Evolutionary conservation across 2,329 filamentous ascomycete species (phyloP).

Genomic region (Chrysosporium keratinophilum): DNA sequence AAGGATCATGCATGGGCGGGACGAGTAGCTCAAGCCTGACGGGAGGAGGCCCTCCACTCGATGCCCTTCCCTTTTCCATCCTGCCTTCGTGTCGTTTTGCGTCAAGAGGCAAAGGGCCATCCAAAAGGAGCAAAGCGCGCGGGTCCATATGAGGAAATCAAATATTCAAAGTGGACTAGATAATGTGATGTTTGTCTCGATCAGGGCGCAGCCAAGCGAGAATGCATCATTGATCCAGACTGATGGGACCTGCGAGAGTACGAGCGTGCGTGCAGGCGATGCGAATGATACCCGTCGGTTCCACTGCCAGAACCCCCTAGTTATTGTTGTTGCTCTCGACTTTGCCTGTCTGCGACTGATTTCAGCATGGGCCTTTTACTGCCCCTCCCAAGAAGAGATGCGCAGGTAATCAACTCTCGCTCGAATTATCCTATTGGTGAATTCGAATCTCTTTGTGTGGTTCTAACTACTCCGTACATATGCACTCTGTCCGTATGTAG

Average conservation of each 20-base stretch:
- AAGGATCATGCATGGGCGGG: slow-evolving; percentile 3
- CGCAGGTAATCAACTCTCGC: not conserved
- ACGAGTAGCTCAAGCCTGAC: not conserved
- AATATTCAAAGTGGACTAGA: not conserved
- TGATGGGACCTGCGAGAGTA: slow-evolving; percentile 5
- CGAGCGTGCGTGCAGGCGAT: not conserved
- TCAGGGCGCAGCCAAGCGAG: slow-evolving; percentile 8
- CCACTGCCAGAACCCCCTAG: not conserved
- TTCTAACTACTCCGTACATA: not conserved
- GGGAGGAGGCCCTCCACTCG: too few relatives aligned
- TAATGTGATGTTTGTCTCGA: slow-evolving; percentile 3
- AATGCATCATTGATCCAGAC: slow-evolving; percentile 13
- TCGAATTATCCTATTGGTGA: slow-evolving; percentile 5
- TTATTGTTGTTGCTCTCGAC: not conserved
- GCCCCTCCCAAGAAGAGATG: not conserved
- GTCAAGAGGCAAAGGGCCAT: not conserved
- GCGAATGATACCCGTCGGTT: slow-evolving; percentile 1
- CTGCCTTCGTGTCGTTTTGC: not conserved
- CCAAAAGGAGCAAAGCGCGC: slow-evolving; percentile 3
- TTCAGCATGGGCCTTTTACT: not conserved
- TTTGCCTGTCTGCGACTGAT: not conserved
- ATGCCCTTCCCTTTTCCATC: not conserved
- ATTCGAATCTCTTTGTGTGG: slow-evolving; percentile 7
- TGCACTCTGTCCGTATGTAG: not conserved
- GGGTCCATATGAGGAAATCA: slow-evolving; percentile 8